Base-by-base conservation (phyloP, 176 grass and related monocot genomes). In the Phyllostachys edulis region DNA sequence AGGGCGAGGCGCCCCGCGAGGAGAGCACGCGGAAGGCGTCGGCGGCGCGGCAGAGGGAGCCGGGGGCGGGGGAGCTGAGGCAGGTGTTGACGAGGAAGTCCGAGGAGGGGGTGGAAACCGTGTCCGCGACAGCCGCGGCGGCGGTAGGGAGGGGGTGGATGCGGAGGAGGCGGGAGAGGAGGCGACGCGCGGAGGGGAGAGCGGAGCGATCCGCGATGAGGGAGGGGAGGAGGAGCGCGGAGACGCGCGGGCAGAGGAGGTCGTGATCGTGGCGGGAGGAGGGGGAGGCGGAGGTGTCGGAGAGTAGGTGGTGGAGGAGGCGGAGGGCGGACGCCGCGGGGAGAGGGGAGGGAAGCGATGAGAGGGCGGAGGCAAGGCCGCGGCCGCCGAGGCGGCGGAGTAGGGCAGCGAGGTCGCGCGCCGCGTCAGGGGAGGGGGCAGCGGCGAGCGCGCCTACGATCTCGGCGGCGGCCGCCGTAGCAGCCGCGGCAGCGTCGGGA, bases 21-120 rank as follows among this genome's bases (percentile, higher is more conserved):
- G 61, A 49, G 9, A 97, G 87, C 32, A 89, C 78, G 15, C 63
- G 57, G 51, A 97, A 92, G 38, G 90, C 88, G 44, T 88, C 70
- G 16, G 89, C 40, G 40, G 91, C 79, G 17, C 88, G 74, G 39
- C 2, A 34, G 13, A 84, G 66, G 60, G 69, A 75, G 12, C 65
- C 81, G 17, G 10, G 80, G 5, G 24, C 79, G 27, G 88, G 71
- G 65, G 83, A 80, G 12, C 59, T 85, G 78, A 93, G 85, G 83
- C 79, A 94, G 13, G 85, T 84, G 64, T 29, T 82, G 74, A 94
- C 34, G 36, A 97, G 80, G 15, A 85, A 59, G 54, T 97, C 92
- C 29, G 90, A 91, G 3, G 88, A 56, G 16, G 62, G 37, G 34
- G 37, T 73, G 56, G 79, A 78, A 20, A 69, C n/a, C 26, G 84